Conservation (phyloP, 805 yeast genomes). For the Helenozyma baotianmanensis region DNA sequence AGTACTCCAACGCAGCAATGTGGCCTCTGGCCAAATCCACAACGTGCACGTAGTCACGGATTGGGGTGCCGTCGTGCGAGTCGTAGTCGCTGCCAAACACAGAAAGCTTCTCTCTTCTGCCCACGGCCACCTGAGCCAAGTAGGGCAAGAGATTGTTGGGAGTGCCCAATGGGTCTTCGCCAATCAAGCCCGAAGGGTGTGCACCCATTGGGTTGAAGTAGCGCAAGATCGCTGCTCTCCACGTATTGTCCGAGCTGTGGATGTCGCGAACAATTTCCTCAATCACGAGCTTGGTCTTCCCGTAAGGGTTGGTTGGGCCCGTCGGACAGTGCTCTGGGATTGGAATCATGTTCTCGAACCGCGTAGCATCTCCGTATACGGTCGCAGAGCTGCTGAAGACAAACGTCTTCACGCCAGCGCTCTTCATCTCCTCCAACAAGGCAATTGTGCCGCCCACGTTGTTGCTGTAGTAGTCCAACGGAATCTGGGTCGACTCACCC, state of each 20-base stretch:
- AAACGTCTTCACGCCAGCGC: slow-evolving; percentile 43
- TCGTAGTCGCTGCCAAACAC: slow-evolving; percentile 71
- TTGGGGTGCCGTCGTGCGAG: slow-evolving; percentile 74
- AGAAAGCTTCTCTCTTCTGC: slow-evolving; percentile 59
- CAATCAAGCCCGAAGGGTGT: slow-evolving; percentile 74
- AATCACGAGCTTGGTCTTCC: slow-evolving; percentile 62
- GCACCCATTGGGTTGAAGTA: slow-evolving; percentile 87
- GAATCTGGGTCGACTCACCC: slow-evolving; percentile 67
- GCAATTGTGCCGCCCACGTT: slow-evolving; percentile 63
- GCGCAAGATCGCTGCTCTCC: slow-evolving; percentile 61
- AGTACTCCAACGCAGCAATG: slow-evolving; percentile 60
- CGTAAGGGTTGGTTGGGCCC: slow-evolving; percentile 75
- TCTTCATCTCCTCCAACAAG: slow-evolving; percentile 50
- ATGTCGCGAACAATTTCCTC: slow-evolving; percentile 60
- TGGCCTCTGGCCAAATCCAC: slow-evolving; percentile 78
- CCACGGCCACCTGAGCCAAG: slow-evolving; percentile 74
- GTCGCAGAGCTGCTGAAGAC: slow-evolving; percentile 81
- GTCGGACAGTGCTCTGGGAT: slow-evolving; percentile 75
- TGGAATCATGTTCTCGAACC: slow-evolving; percentile 69
- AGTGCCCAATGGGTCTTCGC: slow-evolving; percentile 75
- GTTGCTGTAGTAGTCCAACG: slow-evolving; percentile 63
- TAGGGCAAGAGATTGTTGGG: slow-evolving; percentile 75
- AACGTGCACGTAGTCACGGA: slow-evolving; percentile 78
- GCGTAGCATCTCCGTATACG: slow-evolving; percentile 76
- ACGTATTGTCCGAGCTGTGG: slow-evolving; percentile 38